These are phyloP conservation scores for Gaillardinia entomophila DNA, from an alignment of 805 yeast species.

Conservation along the genomic window DNA sequence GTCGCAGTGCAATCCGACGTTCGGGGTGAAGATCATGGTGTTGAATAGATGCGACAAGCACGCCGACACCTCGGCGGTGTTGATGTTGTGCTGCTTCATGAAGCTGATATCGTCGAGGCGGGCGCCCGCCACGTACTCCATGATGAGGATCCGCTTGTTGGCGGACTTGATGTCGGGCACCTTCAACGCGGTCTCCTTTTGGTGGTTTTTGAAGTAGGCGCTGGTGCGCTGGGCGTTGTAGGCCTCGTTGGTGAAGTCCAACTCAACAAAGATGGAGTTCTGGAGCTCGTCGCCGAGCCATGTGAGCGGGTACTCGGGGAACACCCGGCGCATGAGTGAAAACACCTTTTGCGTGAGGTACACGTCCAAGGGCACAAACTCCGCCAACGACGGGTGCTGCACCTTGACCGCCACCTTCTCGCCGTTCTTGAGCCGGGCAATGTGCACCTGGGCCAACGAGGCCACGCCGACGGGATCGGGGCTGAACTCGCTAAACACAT, in stretches of 20 bases:
- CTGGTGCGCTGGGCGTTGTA: constrained; percentile 68
- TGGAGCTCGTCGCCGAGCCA: constrained; percentile 97
- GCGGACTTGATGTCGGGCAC: constrained; percentile 72
- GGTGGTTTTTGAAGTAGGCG: constrained; percentile 54
- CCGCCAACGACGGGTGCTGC: constrained; percentile 84
- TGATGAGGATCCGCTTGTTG: constrained; percentile 64
- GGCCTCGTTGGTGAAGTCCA: constrained; percentile 86
- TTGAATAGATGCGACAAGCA: constrained; percentile 90
- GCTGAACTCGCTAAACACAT: constrained; percentile 62
- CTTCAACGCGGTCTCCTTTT: constrained; percentile 63
- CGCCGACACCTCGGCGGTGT: constrained; percentile 71
- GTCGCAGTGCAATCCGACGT: constrained; percentile 91
- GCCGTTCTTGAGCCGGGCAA: constrained; percentile 57
- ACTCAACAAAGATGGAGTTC: constrained; percentile 80
- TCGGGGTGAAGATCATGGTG: constrained; percentile 91
- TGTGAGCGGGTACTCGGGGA: constrained; percentile 88
- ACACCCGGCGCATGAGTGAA: constrained; percentile 62
- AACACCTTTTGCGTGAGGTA: constrained; percentile 73
- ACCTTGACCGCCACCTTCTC: constrained; percentile 87
- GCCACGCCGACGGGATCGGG: constrained; percentile 88
- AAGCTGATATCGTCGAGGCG: constrained; percentile 73
- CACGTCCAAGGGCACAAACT: constrained; percentile 89
- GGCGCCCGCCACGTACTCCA: constrained; percentile 83
- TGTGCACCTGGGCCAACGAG: constrained; percentile 92
- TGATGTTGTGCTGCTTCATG: constrained; percentile 57